Base-by-base conservation (phyloP, 441 rosid species). In the Iberis amara region DNA sequence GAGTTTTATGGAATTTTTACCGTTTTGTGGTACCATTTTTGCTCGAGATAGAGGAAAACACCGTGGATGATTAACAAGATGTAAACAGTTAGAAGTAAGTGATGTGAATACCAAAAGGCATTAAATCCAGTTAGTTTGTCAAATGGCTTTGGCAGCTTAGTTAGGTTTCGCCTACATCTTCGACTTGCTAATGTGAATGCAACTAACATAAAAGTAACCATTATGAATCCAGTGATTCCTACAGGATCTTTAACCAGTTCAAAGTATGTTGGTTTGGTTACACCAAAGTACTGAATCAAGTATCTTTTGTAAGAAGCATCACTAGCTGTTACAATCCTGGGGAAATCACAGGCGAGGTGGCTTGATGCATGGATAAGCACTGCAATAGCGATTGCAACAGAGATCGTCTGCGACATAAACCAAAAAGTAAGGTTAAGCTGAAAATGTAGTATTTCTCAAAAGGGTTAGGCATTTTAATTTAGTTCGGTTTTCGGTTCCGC, bases 71-170 rank as follows among this genome's bases (percentile, higher is more conserved):
- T 14, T 64, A 82, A 75, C 55, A 82, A 50, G 51, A 76, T 11
- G 35, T 82, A 79, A 64, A 79, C 85, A 36, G 68, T 5, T 15
- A 82, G 64, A 54, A 82, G 76, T 6, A 82, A 62, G 67, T 82
- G 85, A 66, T 82, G 89, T 28, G 89, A 82, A 68, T 82, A 82
- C 89, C 89, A 82, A 47, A 82, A 82, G 35, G 89, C 83, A 39
- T 82, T 82, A 71, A 74, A 82, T 46, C 89, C 89, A 3, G 89
- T 82, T 47, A 79, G 55, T 62, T 81, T 78, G 47, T 82, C 85
- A 27, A 82, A 82, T 18, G 89, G 85, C 67, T 76, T 82, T 2
- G 85, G 89, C 14, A 79, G 73, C 68, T 75, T 82, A 43, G 79
- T 75, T 1, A 70, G 76, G 59, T 73, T 82, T 12, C 83, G 61